Evolutionary conservation across 2,329 filamentous ascomycete genomes (phyloP).

Genomic region (Aspergillus sp.): DNA sequence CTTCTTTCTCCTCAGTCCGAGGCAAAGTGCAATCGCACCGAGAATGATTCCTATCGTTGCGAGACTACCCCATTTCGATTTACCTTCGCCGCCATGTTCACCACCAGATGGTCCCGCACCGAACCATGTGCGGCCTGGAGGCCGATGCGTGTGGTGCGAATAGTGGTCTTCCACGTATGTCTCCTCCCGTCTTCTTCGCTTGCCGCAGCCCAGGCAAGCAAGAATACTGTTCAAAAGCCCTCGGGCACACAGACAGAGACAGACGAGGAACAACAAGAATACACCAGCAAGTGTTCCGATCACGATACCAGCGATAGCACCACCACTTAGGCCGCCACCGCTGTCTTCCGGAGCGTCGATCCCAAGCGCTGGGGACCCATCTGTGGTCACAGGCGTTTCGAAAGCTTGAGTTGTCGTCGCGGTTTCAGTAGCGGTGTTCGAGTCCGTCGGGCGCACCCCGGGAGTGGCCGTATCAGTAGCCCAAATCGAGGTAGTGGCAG

Average conservation of each 20-base stretch:
- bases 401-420: constrained; percentile 47
- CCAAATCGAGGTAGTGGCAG: constrained; percentile 42
- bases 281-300: constrained; percentile 49
- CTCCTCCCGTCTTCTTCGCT: constrained; percentile 38
- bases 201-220: constrained; percentile 40
- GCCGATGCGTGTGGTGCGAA: constrained; percentile 34
- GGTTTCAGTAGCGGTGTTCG: constrained; percentile 45
- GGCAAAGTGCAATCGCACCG: constrained; percentile 45
- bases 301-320: constrained; percentile 53
- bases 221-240: constrained; percentile 41
- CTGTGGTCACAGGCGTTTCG: constrained; percentile 46
- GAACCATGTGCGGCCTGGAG: constrained; percentile 41
- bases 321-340: constrained; percentile 46
- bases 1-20: constrained; percentile 46
- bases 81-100: constrained; percentile 34
- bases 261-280: constrained; percentile 46
- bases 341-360: constrained; percentile 26
- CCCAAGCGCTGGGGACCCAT: constrained; percentile 39
- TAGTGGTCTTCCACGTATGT: constrained; percentile 42
- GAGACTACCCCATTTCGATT: constrained; percentile 38
- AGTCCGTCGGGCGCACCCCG: constrained; percentile 47
- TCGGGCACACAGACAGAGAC: constrained; percentile 45
- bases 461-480: constrained; percentile 41
- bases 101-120: constrained; percentile 37
- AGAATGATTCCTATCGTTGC: constrained; percentile 44